Percentiles rank a stretch among this genome's conserved stretches.
phyloP scores from a whole-genome alignment of 78 protist genomes.

The Dictyostelium citrinum region DNA sequence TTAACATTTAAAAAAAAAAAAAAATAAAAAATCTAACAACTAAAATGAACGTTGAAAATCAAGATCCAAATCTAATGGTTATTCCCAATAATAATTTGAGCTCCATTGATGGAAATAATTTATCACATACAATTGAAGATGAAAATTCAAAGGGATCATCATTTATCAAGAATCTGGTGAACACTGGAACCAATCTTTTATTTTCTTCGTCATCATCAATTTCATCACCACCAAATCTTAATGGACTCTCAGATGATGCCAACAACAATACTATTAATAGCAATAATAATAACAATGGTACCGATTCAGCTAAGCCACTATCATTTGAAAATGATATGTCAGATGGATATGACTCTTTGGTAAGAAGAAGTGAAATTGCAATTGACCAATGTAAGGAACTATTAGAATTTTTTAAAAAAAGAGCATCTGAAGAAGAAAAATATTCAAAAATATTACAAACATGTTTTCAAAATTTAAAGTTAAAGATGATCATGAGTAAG shows the following conservation, averaged over 20 bases:
- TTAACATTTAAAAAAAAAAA: not conserved
- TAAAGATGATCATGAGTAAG: constrained; percentile 72
- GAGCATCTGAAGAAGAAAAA: constrained; percentile 52
- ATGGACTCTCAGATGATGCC: not conserved
- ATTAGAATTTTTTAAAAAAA: constrained; percentile 47
- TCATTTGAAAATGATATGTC: constrained; percentile 47
- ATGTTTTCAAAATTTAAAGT: constrained; percentile 38
- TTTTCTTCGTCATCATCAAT: not conserved
- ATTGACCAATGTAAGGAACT: constrained; percentile 67
- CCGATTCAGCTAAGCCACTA: not conserved
- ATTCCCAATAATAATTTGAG: not conserved
- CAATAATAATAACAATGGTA: not conserved
- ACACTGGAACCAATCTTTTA: not conserved
- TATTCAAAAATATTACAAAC: constrained; percentile 34
- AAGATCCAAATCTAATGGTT: not conserved
- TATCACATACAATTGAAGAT: not conserved
- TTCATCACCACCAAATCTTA: not conserved
- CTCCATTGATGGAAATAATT: not conserved
- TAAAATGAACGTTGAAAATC: not conserved
- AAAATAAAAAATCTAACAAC: too few relatives aligned
- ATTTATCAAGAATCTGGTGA: not conserved
- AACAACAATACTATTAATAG: not conserved
- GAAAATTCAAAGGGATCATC: not conserved
- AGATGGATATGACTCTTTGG: constrained; percentile 43
- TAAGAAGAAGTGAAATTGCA: constrained; percentile 50